Percentiles rank a stretch among this genome's conserved stretches.
Evolutionary conservation across 805 yeast species (phyloP).

Genomic region (Hanseniaspora hatyaiensis): DNA sequence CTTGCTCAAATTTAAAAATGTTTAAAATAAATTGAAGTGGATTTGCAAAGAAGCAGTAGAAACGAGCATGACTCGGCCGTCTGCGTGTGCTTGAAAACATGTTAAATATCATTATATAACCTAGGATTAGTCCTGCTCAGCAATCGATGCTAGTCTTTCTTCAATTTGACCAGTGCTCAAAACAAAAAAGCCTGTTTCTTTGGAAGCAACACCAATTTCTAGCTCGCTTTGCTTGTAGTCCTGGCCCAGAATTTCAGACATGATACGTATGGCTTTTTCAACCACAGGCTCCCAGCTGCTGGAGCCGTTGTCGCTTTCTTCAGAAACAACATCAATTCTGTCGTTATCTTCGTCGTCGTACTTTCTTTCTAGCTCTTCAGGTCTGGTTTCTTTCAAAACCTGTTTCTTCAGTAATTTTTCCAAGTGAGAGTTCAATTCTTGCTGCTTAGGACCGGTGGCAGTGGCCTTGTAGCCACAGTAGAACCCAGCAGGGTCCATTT

Average conservation of each 20-base stretch:
- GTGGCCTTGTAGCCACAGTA: slow-evolving; percentile 83
- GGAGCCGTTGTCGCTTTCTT: not conserved
- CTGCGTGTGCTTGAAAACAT: too few relatives aligned
- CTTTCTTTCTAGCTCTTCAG: slow-evolving; percentile 12
- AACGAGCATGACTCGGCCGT: too few relatives aligned
- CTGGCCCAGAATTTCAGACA: slow-evolving; percentile 77
- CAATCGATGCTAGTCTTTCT: slow-evolving; percentile 84
- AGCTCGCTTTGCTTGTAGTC: slow-evolving; percentile 89
- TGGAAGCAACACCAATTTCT: slow-evolving; percentile 81
- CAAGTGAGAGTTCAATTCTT: slow-evolving; percentile 78
- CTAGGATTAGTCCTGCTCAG: slow-evolving; percentile 70
- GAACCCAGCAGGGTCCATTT: slow-evolving; percentile 97
- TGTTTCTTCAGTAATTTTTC: slow-evolving; percentile 81
- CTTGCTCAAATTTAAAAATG: too few relatives aligned
- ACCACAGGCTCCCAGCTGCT: slow-evolving; percentile 67
- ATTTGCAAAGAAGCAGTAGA: too few relatives aligned
- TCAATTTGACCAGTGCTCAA: slow-evolving; percentile 82
- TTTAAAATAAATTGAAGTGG: too few relatives aligned
- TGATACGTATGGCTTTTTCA: slow-evolving; percentile 75
- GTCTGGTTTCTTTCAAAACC: slow-evolving; percentile 34
- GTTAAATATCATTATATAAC: too few relatives aligned
- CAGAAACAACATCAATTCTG: slow-evolving; percentile 1
- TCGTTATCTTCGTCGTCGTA: slow-evolving; percentile 21
- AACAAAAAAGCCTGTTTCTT: slow-evolving; percentile 53
- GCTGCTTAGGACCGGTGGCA: slow-evolving; percentile 95